Evolutionary conservation across 768 basidiomycete species (phyloP).

Genomic region (Pisolithus marmoratus): DNA sequence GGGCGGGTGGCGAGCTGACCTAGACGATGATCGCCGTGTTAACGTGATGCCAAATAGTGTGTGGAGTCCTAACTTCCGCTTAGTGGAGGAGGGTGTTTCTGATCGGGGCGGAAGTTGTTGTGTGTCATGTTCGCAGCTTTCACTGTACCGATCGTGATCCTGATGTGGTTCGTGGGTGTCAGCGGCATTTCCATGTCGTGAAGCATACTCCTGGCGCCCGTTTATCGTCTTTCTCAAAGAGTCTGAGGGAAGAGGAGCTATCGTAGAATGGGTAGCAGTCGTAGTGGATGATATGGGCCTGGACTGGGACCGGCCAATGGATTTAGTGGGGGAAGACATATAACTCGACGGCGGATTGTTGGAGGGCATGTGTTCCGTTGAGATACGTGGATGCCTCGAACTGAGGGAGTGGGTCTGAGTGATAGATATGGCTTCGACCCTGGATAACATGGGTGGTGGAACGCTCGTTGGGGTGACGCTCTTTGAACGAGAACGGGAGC

Average conservation of each 20-base stretch:
- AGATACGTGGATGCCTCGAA: slow-evolving; percentile 10
- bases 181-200: slow-evolving; percentile 8
- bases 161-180: slow-evolving; percentile 8
- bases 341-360: slow-evolving; percentile 17
- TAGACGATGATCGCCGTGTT: slow-evolving; percentile 19
- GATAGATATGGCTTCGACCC: slow-evolving; percentile 9
- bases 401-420: slow-evolving; percentile 6
- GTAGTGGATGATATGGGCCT: slow-evolving; percentile 65
- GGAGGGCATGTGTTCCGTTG: slow-evolving; percentile 1
- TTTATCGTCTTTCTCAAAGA: slow-evolving; percentile 13
- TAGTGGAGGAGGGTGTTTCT: slow-evolving; percentile 24
- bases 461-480: slow-evolving; percentile 1
- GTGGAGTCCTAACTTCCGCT: slow-evolving; percentile 16
- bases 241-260: slow-evolving; percentile 52
- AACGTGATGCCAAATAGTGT: slow-evolving; percentile 26
- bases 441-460: slow-evolving; percentile 9
- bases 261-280: slow-evolving; percentile 54
- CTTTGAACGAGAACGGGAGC: slow-evolving; percentile 28
- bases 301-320: slow-evolving; percentile 43
- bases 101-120: slow-evolving; percentile 20
- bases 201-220: slow-evolving; percentile 14
- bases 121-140: slow-evolving; percentile 12
- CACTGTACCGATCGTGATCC: slow-evolving; percentile 10
- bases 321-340: slow-evolving; percentile 22
- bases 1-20: slow-evolving; percentile 11